Evolutionary conservation across 163 green algal genomes (phyloP).

Genomic region (Scenedesmus sp.): DNA sequence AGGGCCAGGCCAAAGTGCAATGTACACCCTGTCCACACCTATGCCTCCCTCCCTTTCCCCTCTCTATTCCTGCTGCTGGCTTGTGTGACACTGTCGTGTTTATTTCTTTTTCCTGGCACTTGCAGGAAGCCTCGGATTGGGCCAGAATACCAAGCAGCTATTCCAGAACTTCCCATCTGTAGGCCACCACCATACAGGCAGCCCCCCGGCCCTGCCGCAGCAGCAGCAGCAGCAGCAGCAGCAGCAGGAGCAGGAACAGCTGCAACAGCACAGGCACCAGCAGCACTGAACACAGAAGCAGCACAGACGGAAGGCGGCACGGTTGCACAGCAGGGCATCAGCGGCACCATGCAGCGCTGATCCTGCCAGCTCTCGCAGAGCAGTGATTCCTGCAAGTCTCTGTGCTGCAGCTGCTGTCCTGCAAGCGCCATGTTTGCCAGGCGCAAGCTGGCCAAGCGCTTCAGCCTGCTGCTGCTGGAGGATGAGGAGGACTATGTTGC

Average conservation of each 20-base stretch:
- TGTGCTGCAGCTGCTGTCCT: neutral
- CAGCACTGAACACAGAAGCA: neutral
- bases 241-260: neutral
- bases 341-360: neutral
- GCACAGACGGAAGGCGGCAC: neutral
- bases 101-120: neutral
- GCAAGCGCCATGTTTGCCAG: slow-evolving; percentile 55
- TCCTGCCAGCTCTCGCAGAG: neutral
- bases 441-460: slow-evolving; percentile 71
- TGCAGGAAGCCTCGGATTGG: slow-evolving; percentile 60
- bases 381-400: neutral
- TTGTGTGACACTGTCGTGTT: neutral
- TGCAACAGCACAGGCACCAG: neutral
- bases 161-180: slow-evolving; percentile 46
- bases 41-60: neutral
- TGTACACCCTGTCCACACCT: neutral
- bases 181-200: neutral
- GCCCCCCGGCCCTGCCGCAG: neutral
- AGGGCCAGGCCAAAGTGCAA: neutral
- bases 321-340: neutral
- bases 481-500: slow-evolving; percentile 93
- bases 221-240: neutral
- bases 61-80: neutral
- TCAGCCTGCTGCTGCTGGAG: slow-evolving; percentile 92
- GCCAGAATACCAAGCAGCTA: slow-evolving; percentile 59